Evolutionary conservation across 495 filamentous ascomycete species (phyloP), one percentile per base, ranked within the genome.

Genomic region (Wilcoxina mikolae): DNA sequence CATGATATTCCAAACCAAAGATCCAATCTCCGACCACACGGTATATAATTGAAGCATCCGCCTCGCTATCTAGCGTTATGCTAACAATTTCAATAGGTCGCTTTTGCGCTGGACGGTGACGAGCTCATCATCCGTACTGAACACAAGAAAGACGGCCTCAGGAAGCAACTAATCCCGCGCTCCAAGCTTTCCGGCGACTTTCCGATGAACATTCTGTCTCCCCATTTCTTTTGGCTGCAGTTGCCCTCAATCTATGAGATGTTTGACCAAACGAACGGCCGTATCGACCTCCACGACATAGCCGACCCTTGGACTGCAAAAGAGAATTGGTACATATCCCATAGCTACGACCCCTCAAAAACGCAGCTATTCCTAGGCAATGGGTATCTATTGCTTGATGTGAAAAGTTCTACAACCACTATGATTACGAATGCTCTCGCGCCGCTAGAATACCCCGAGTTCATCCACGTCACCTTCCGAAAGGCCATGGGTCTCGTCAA

Each of bases 181-280:
- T 12, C 60, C 12, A 29, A 71, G 17, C 68, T 83, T 5, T 12
- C 20, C 0, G 61, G 55, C 0, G 72, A 71, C 43, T 65, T 83
- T 15, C 77, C 81, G 7, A 41, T 17, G 0, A 48, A 64, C 0
- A 72, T 83, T 20, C 51, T 75, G 3, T 42, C 70, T 3, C 57
- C 74, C 22, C 77, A 69, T 54, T 59, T 74, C 0, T 79, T 83
- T 56, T 84, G 81, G 80, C 60, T 82, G 3, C 65, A 81, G 5
- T 79, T 3, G 48, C 55, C 3, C 71, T 66, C 0, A 58, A 64
- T 0, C 33, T 55, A 1, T 46, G 82, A 2, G 75, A 83, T 51
- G 78, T 80, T 41, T 68, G 79, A 0, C 70, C 73, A 1, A 18
- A 51, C 1, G 54, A 61, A 0, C 18, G 65, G 17, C 67, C 70